Conservation (phyloP, 805 yeast genomes). For the Candida ovalis region DNA sequence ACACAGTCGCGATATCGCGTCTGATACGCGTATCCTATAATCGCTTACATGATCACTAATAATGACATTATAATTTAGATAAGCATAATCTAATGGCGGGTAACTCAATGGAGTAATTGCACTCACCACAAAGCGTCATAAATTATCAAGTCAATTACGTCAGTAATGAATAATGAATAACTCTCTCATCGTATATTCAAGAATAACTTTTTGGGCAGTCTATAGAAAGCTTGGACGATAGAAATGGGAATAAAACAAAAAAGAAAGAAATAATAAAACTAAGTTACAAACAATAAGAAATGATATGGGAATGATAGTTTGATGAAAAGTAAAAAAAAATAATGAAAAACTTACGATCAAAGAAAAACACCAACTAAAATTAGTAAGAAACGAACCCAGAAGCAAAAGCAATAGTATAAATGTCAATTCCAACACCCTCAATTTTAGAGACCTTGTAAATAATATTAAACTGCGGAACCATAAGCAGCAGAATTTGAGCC, state of each 20-base stretch:
- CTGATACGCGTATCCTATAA: no score
- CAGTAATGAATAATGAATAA: no score
- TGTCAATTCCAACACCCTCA: neutral
- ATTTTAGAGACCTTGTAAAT: neutral
- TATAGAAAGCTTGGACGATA: neutral
- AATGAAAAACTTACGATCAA: neutral
- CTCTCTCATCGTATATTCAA: no score
- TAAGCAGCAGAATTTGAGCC: conserved; percentile 7
- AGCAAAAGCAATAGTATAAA: neutral
- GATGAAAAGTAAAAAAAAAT: no score
- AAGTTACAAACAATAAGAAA: neutral
- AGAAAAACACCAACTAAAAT: neutral
- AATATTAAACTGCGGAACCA: conserved; percentile 6
- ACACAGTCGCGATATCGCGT: no score
- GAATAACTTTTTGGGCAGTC: neutral
- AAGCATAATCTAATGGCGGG: no score
- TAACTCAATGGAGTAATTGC: no score
- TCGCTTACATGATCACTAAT: no score
- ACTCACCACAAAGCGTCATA: no score
- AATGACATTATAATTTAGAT: no score
- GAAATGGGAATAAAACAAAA: neutral
- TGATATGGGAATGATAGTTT: neutral
- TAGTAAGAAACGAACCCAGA: neutral
- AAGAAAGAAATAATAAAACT: neutral
- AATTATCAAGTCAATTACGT: no score